phyloP scores from a whole-genome alignment of 2,329 filamentous ascomycete genomes.

The Orbilia javanica region DNA sequence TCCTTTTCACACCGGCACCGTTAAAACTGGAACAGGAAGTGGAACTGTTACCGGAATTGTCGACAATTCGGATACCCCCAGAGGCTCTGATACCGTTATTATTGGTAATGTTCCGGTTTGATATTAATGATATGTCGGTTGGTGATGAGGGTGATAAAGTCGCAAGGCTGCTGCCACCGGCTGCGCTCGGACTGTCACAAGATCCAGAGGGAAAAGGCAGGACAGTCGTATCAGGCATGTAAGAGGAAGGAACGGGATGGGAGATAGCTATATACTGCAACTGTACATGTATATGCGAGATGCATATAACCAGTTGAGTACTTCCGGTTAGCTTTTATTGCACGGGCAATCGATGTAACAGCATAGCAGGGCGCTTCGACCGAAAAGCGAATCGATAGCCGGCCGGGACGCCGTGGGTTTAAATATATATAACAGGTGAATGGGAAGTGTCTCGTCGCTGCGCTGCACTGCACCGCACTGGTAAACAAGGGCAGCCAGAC shows the following conservation, averaged over 20 bases:
- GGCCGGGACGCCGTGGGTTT: slow-evolving; percentile 27
- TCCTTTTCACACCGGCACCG: slow-evolving; percentile 19
- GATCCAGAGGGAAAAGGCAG: slow-evolving; percentile 57
- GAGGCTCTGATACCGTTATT: slow-evolving; percentile 28
- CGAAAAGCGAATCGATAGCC: slow-evolving; percentile 40
- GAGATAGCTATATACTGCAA: slow-evolving; percentile 54
- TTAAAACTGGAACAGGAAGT: neutral
- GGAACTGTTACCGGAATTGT: neutral
- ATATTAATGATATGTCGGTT: slow-evolving; percentile 29
- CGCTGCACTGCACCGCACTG: neutral
- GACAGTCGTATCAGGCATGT: slow-evolving; percentile 59
- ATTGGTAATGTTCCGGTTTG: slow-evolving; percentile 11
- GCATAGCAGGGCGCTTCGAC: slow-evolving; percentile 16
- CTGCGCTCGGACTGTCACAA: slow-evolving; percentile 57
- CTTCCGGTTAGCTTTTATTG: slow-evolving; percentile 41
- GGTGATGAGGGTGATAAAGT: slow-evolving; percentile 17
- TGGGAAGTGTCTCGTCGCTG: neutral
- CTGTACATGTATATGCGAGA: slow-evolving; percentile 47
- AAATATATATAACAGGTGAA: neutral
- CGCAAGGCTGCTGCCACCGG: slow-evolving; percentile 50
- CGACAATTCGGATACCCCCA: slow-evolving; percentile 17
- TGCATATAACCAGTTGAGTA: slow-evolving; percentile 56
- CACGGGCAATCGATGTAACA: slow-evolving; percentile 16
- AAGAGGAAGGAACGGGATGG: slow-evolving; percentile 42
- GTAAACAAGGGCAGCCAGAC: slow-evolving; percentile 11